Percentiles rank a stretch among this genome's conserved stretches.
Conservation (phyloP, 2,329 filamentous ascomycete genomes). For the Lasiodiplodia hormozganensis region DNA sequence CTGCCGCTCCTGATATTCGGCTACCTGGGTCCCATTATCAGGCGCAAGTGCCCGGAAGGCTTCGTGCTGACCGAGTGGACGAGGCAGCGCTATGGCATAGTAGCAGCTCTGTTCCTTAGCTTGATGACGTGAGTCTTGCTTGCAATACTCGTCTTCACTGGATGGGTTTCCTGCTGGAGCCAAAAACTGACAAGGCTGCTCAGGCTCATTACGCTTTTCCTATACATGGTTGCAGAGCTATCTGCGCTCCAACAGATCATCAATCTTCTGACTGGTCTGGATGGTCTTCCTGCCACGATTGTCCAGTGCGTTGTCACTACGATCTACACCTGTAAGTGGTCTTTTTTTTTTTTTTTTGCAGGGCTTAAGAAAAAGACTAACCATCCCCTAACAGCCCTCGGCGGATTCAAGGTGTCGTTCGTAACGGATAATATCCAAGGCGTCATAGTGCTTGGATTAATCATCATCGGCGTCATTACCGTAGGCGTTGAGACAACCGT, state of each 20-base stretch:
- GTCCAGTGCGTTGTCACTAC: constrained; percentile 80
- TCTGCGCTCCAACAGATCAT: constrained; percentile 83
- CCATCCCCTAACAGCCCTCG: constrained; percentile 63
- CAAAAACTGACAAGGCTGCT: background rate
- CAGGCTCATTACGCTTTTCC: constrained; percentile 76
- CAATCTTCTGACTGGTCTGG: constrained; percentile 73
- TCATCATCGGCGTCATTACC: constrained; percentile 79
- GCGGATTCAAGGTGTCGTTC: constrained; percentile 85
- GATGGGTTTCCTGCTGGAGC: background rate
- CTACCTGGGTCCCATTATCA: constrained; percentile 76
- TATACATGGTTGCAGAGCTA: constrained; percentile 87
- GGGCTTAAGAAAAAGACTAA: constrained; percentile 28
- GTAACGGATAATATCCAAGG: constrained; percentile 84
- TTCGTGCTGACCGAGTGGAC: constrained; percentile 89
- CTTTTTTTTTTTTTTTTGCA: background rate
- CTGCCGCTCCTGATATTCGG: constrained; percentile 79
- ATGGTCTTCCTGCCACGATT: constrained; percentile 77
- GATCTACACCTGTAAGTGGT: constrained; percentile 75
- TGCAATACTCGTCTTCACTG: too few species aligned
- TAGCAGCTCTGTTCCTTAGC: constrained; percentile 76
- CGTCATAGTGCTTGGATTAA: constrained; percentile 75
- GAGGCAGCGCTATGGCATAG: constrained; percentile 74
- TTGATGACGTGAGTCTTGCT: constrained; percentile 65
- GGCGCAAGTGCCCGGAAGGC: constrained; percentile 79
- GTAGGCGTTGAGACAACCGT: constrained; percentile 78